These are phyloP conservation scores for Metschnikowia chrysomelidarum DNA, from an alignment of 805 yeast genomes.

Conservation along the genomic window DNA sequence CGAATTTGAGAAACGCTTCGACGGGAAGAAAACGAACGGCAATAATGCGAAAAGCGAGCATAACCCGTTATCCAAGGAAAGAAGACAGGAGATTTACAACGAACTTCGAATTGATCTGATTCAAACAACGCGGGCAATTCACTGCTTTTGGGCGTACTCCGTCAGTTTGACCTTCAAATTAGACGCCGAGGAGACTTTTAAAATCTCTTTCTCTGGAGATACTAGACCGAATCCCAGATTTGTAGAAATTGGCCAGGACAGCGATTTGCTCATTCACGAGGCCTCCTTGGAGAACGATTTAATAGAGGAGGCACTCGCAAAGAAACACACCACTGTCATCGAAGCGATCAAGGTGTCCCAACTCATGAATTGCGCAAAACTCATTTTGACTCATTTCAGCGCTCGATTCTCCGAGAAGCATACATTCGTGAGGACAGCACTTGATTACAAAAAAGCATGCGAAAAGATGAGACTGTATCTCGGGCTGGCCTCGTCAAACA, in stretches of 20 bases:
- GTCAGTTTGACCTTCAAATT: slow-evolving; percentile 55
- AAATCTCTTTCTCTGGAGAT: slow-evolving; percentile 90
- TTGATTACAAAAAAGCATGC: slow-evolving; percentile 23
- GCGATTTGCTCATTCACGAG: slow-evolving; percentile 86
- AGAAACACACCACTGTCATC: slow-evolving; percentile 83
- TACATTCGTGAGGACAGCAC: slow-evolving; percentile 26
- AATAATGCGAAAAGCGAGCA: slow-evolving; percentile 19
- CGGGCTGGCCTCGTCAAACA: slow-evolving; percentile 24
- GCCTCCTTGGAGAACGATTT: slow-evolving; percentile 85
- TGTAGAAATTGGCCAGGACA: slow-evolving; percentile 59
- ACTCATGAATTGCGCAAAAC: slow-evolving; percentile 66
- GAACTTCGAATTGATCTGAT: slow-evolving; percentile 46
- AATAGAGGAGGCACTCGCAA: slow-evolving; percentile 71
- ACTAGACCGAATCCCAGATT: slow-evolving; percentile 78
- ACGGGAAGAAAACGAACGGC: slow-evolving; percentile 18
- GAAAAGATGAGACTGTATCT: slow-evolving; percentile 30
- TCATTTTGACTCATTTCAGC: slow-evolving; percentile 87
- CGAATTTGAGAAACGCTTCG: slow-evolving; percentile 34
- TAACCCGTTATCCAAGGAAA: slow-evolving; percentile 4
- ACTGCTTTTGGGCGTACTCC: slow-evolving; percentile 78
- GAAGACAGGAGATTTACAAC: slow-evolving; percentile 29
- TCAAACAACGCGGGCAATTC: slow-evolving; percentile 72
- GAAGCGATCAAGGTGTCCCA: slow-evolving; percentile 77
- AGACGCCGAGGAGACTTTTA: slow-evolving; percentile 44
- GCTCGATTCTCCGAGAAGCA: slow-evolving; percentile 63